These are phyloP conservation scores for Colletotrichum siamense DNA, from an alignment of 2,329 filamentous ascomycete species.

Conservation along the genomic window DNA sequence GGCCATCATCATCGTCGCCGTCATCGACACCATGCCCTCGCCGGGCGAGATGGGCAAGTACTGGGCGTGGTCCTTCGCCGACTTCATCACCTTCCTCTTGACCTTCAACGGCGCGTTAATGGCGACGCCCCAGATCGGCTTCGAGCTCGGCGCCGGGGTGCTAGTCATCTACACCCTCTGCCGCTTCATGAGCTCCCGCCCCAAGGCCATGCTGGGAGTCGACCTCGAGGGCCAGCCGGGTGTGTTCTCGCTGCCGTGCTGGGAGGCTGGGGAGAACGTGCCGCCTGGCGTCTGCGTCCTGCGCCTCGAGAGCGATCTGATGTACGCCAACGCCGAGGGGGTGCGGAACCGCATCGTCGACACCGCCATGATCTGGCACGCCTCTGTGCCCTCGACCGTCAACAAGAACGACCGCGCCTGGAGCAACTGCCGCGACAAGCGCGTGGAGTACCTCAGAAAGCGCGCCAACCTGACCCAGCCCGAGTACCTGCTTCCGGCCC, in stretches of 20 bases:
- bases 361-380: background rate
- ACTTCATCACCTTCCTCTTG: background rate
- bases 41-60: background rate
- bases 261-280: background rate
- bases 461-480: background rate
- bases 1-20: background rate
- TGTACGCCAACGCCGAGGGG: background rate
- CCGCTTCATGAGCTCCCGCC: background rate
- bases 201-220: background rate
- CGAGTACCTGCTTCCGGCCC: background rate
- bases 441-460: background rate
- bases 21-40: background rate
- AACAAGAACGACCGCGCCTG: background rate
- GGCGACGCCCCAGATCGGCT: background rate
- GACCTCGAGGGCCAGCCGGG: background rate
- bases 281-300: background rate
- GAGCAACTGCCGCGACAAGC: background rate
- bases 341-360: background rate
- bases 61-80: background rate
- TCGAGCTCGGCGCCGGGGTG: background rate
- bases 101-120: background rate
- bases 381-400: fast-evolving
- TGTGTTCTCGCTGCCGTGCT: background rate
- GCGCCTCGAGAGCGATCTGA: background rate
- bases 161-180: background rate